A percentile compares a stretch with the other conserved stretches of the same genome.
Evolutionary conservation across 106 monocot species (phyloP).

Genomic region (Triglochin maritima): DNA sequence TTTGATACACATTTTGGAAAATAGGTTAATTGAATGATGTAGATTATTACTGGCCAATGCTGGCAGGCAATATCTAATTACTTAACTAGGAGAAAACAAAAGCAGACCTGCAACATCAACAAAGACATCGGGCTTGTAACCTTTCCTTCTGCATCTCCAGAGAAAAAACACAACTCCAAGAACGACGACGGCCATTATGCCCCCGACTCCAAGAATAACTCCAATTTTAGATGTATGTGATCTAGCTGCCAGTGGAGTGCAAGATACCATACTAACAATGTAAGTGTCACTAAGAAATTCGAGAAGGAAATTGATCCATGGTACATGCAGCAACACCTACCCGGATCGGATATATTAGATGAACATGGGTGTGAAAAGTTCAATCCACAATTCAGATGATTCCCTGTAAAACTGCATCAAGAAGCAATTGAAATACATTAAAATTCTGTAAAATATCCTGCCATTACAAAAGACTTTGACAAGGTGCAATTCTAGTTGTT

Average conservation of each 20-base stretch:
- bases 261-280: no score
- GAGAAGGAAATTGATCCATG: no score
- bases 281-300: no score
- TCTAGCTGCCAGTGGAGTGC: slow-evolving; percentile 28
- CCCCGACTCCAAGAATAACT: slow-evolving; percentile 39
- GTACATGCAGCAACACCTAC: slow-evolving; percentile 17
- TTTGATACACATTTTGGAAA: no score
- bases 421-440: neutral
- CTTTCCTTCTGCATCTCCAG: slow-evolving; percentile 29
- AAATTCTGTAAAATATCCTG: neutral
- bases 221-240: slow-evolving; percentile 35
- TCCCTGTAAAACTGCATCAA: slow-evolving; percentile 66
- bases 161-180: slow-evolving; percentile 22
- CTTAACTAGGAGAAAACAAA: neutral
- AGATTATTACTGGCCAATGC: no score
- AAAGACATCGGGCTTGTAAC: slow-evolving; percentile 32
- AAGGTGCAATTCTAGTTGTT: neutral
- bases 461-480: neutral
- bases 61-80: no score
- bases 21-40: no score
- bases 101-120: slow-evolving; percentile 64
- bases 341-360: slow-evolving; percentile 29
- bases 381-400: slow-evolving; percentile 60
- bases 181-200: slow-evolving; percentile 20
- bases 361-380: slow-evolving; percentile 34